Percentiles rank a stretch among this genome's conserved stretches.
phyloP scores from a whole-genome alignment of 2,329 filamentous ascomycete species.

The Fusarium solani-melongenae region DNA sequence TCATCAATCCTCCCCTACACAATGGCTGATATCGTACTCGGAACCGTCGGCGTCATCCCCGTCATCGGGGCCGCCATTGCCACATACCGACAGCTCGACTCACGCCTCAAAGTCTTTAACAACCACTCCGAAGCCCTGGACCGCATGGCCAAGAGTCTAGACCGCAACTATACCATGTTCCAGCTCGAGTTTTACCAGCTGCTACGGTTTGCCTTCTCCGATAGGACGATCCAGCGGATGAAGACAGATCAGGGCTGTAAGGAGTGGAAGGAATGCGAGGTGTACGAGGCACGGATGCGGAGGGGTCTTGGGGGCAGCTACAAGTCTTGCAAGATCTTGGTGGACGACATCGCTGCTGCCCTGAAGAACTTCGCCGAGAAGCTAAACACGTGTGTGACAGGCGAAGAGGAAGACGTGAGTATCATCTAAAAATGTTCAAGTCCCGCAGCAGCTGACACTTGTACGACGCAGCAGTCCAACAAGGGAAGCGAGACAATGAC shows the following conservation, averaged over 20 bases:
- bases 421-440: background rate
- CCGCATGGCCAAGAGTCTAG: background rate
- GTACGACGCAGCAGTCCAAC: background rate
- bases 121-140: background rate
- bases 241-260: background rate
- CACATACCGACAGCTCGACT: background rate
- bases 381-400: background rate
- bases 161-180: background rate
- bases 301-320: background rate
- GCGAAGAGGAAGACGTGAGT: background rate
- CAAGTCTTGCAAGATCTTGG: background rate
- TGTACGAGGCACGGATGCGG: background rate
- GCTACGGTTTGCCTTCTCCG: conserved; percentile 2
- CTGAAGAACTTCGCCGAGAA: background rate
- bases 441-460: background rate
- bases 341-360: background rate
- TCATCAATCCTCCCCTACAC: background rate
- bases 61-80: background rate
- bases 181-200: conserved; percentile 3
- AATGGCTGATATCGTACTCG: background rate
- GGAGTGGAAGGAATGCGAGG: background rate
- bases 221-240: background rate
- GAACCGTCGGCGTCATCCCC: background rate
- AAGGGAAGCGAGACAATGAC: background rate
- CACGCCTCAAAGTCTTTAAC: background rate